Conservation (phyloP, 1,139 yeast species). For the Kodamaea alishanica region DNA sequence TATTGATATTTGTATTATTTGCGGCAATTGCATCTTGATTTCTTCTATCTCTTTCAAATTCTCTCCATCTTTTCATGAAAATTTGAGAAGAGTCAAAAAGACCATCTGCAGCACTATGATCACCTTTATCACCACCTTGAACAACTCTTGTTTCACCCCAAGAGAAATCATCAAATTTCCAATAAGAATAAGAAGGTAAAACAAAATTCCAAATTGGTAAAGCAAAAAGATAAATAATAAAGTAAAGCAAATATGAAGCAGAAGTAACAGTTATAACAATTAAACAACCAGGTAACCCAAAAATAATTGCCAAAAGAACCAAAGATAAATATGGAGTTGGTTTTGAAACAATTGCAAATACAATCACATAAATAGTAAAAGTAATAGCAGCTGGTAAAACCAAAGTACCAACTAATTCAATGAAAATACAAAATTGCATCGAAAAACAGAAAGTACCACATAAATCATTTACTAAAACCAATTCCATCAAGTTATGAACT, state of each 20-base stretch:
- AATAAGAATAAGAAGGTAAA: conserved; percentile 81
- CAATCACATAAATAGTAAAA: conserved; percentile 79
- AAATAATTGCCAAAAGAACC: conserved; percentile 71
- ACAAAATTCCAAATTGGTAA: conserved; percentile 95
- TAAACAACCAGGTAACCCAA: conserved; percentile 86
- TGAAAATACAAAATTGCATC: conserved; percentile 89
- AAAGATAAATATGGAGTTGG: conserved; percentile 86
- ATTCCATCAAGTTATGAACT: conserved; percentile 90
- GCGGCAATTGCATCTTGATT: conserved; percentile 21
- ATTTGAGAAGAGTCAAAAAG: conserved; percentile 86
- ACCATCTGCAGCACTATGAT: conserved; percentile 67
- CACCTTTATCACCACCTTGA: conserved; percentile 65
- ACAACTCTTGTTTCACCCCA: conserved; percentile 98
- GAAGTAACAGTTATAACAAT: conserved; percentile 88
- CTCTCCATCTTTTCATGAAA: conserved; percentile 91
- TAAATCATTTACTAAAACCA: conserved; percentile 80
- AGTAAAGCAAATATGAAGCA: conserved; percentile 73
- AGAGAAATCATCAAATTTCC: conserved; percentile 97
- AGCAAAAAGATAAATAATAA: conserved; percentile 74
- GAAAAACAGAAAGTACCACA: conserved; percentile 98
- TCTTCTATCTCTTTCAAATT: conserved; percentile 71
- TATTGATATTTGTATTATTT: conserved; percentile 4
- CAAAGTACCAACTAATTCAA: conserved; percentile 86
- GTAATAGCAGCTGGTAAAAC: conserved; percentile 90
- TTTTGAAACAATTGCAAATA: conserved; percentile 67